These are phyloP conservation scores for Sanghuangporus weigelae DNA, from an alignment of 1,284 basidiomycete genomes.

Conservation along the genomic window DNA sequence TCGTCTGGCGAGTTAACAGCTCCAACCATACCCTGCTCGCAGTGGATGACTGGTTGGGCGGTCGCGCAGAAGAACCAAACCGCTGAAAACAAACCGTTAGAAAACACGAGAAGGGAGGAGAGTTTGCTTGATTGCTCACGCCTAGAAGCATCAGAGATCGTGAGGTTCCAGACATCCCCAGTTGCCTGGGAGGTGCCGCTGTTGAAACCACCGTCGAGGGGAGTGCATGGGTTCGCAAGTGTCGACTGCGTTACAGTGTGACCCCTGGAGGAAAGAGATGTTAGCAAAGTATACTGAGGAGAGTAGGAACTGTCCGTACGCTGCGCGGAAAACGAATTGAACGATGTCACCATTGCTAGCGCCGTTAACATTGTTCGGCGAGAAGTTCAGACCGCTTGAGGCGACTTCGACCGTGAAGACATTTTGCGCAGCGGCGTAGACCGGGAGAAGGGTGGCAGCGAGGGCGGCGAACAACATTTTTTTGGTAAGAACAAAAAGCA, in stretches of 20 bases:
- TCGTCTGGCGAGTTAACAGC: slow-evolving; percentile 10
- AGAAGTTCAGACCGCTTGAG: not conserved
- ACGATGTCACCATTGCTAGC: slow-evolving; percentile 8
- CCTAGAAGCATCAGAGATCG: slow-evolving; percentile 17
- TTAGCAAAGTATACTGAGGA: not conserved
- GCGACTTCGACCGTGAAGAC: slow-evolving; percentile 11
- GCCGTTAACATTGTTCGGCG: not conserved
- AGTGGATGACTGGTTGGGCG: slow-evolving; percentile 13
- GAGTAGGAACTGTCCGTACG: not conserved
- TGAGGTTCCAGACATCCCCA: slow-evolving; percentile 16
- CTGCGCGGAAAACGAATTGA: slow-evolving; percentile 9
- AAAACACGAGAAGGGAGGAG: not conserved
- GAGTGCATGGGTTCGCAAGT: slow-evolving; percentile 17
- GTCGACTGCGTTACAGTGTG: slow-evolving; percentile 20
- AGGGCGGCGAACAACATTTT: slow-evolving; percentile 7
- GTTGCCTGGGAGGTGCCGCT: slow-evolving; percentile 11
- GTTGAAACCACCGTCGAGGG: slow-evolving; percentile 18
- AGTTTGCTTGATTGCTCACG: slow-evolving; percentile 11
- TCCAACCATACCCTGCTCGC: slow-evolving; percentile 19
- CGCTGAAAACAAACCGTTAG: not conserved
- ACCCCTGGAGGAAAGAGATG: slow-evolving; percentile 2
- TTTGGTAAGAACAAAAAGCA: not conserved
- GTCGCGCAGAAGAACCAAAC: slow-evolving; percentile 20
- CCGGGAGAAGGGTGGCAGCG: not conserved
- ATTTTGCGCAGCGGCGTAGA: slow-evolving; percentile 10